Percentiles rank a stretch among this genome's conserved stretches.
Evolutionary conservation across 805 yeast genomes (phyloP).

Genomic region (Spathaspora sp.): DNA sequence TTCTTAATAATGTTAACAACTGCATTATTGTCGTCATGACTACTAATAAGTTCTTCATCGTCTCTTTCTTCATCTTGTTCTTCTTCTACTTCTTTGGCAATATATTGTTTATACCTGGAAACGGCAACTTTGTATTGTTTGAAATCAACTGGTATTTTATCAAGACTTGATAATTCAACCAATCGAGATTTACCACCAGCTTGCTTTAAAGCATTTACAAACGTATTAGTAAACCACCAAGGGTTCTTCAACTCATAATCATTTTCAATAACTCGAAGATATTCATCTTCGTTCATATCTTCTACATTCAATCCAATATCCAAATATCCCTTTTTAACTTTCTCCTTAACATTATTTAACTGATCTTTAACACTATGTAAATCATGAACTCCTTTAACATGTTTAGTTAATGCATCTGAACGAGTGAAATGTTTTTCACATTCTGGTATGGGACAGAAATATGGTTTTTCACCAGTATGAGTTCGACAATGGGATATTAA

Average conservation of each 20-base stretch:
- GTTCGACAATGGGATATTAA: conserved; percentile 59
- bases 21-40: conserved; percentile 4
- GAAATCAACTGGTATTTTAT: conserved; percentile 26
- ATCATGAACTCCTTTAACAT: conserved; percentile 59
- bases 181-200: neutral
- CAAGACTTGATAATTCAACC: conserved; percentile 14
- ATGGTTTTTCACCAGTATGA: conserved; percentile 68
- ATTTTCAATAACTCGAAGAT: conserved; percentile 23
- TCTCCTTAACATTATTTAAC: conserved; percentile 22
- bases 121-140: conserved; percentile 33
- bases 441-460: conserved; percentile 62
- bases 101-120: conserved; percentile 25
- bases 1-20: conserved; percentile 7
- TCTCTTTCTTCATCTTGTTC: neutral
- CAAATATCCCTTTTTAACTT: conserved; percentile 26
- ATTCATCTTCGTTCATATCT: conserved; percentile 25
- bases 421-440: conserved; percentile 59
- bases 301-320: conserved; percentile 19
- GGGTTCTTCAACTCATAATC: conserved; percentile 35
- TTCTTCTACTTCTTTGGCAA: conserved; percentile 1
- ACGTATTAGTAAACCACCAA: conserved; percentile 38
- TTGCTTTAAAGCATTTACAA: conserved; percentile 21
- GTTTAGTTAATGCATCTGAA: conserved; percentile 61
- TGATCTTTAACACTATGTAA: conserved; percentile 38
- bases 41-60: conserved; percentile 3